Percentiles rank a stretch among this genome's conserved stretches.
Conservation (phyloP, 805 yeast genomes). For the Starmerella davenportii region DNA sequence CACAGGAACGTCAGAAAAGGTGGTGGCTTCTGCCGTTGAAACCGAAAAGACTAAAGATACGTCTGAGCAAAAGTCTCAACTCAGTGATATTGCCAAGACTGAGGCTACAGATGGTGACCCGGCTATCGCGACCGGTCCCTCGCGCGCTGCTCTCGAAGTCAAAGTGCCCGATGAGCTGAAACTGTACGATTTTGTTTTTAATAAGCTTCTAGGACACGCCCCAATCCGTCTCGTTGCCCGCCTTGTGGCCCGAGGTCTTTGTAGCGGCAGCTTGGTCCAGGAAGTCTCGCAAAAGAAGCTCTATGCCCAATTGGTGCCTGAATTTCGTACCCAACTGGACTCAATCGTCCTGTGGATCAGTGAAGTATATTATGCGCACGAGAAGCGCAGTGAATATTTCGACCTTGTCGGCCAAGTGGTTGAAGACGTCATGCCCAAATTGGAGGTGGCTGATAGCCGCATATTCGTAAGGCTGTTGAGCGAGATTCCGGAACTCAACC, state of each 20-base stretch:
- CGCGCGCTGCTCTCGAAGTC: slow-evolving; percentile 12
- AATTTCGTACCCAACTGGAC: slow-evolving; percentile 55
- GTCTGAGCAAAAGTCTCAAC: background rate
- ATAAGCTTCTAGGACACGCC: slow-evolving; percentile 9
- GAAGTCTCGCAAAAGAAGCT: slow-evolving; percentile 49
- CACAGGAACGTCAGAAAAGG: background rate
- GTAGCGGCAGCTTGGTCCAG: slow-evolving; percentile 19
- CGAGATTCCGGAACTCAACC: slow-evolving; percentile 65
- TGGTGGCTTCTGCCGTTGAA: background rate
- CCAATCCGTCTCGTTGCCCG: slow-evolving; percentile 12
- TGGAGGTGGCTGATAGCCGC: slow-evolving; percentile 67
- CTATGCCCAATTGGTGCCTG: slow-evolving; percentile 53
- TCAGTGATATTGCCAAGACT: background rate
- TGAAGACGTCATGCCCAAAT: slow-evolving; percentile 65
- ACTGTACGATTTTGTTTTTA: slow-evolving; percentile 5
- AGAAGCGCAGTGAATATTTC: slow-evolving; percentile 79
- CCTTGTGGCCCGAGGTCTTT: slow-evolving; percentile 45
- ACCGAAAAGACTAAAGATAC: background rate
- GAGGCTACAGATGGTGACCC: background rate
- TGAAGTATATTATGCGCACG: slow-evolving; percentile 78
- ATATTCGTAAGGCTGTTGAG: slow-evolving; percentile 65
- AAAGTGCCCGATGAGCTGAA: slow-evolving; percentile 8
- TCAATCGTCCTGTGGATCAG: slow-evolving; percentile 78
- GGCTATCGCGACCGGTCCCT: slow-evolving; percentile 5
- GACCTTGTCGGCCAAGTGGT: slow-evolving; percentile 54